Base-by-base conservation (phyloP, 208 protist genomes). In the Trypanosoma melophagium region DNA sequence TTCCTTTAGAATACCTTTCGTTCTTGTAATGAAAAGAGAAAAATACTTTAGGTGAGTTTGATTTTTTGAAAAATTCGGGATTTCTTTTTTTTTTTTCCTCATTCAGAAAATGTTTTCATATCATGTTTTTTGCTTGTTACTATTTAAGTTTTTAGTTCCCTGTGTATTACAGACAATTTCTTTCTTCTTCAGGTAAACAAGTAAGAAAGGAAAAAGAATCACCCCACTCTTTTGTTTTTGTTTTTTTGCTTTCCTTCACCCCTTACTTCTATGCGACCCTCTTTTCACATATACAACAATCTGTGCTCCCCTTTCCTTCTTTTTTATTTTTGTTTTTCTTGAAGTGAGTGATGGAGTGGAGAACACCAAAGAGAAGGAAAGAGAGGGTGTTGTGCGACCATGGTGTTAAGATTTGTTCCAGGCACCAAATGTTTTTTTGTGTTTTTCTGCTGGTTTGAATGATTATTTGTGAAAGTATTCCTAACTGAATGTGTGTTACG, bases 221-320 rank as follows among this genome's bases (percentile, higher is more conserved):
- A 35, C 28, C 28, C 28, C 28, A 35, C 28, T 5, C 24, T 67
- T 57, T 56, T 58, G 42, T 10, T 67, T 67, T 53, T 25, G 31
- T 58, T 59, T 53, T 58, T 67, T 41, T 58, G 7, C n/a, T 47
- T 55, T 44, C 28, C 19, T n/a, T 61, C 2, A 49, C 19, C 38
- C 28, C 19, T 14, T 60, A 5, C 38, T 49, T 49, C n/a, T 22
- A 17, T 38, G 21, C 41, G 16, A 49, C 10, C 45, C 38, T 42
- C 41, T 4, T 60, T 69, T 7, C 28, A 35, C 5, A 35, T 35
- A 35, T 5, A 35, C 1, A 35, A 35, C 28, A 1, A 35, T 35
- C 28, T 35, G 28, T 35, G n/a, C n/a, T n/a, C n/a, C n/a, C n/a
- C 53, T 44, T 69, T 60, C 47, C 9, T 55, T 19, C 22, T 54